Evolutionary conservation across 208 protist genomes (phyloP).

Genomic region (Angomonas deanei): DNA sequence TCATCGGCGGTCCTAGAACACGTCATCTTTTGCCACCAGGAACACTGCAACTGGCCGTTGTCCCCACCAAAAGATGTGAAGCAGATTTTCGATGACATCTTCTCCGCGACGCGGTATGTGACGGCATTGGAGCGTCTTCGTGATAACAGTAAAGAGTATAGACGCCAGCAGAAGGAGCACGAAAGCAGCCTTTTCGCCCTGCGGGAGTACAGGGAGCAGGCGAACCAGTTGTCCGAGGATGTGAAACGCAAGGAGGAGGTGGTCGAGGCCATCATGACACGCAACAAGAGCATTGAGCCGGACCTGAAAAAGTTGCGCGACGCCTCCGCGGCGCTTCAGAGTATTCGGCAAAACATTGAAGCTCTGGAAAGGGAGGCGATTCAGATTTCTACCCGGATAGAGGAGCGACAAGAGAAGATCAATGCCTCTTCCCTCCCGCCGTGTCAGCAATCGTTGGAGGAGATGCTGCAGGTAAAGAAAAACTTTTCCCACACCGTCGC

Average conservation of each 20-base stretch:
- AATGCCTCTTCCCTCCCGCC: constrained; percentile 17
- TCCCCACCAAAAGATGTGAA: constrained; percentile 93
- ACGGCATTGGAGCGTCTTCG: constrained; percentile 82
- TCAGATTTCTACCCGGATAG: constrained; percentile 51
- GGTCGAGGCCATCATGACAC: constrained; percentile 28
- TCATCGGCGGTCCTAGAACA: constrained; percentile 97
- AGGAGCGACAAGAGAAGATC: constrained; percentile 52
- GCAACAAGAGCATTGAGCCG: constrained; percentile 45
- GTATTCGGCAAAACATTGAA: constrained; percentile 51
- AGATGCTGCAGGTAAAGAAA: constrained; percentile 32
- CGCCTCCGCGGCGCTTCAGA: constrained; percentile 37
- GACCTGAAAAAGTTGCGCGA: constrained; percentile 44
- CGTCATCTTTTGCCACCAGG: constrained; percentile 97
- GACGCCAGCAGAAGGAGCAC: constrained; percentile 78
- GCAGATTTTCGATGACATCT: constrained; percentile 99
- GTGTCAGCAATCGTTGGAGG: constrained; percentile 34
- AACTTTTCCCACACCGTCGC: constrained; percentile 30
- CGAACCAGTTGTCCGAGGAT: constrained; percentile 45
- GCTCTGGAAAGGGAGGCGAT: constrained; percentile 47
- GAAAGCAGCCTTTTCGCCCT: constrained; percentile 68
- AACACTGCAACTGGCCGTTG: constrained; percentile 98
- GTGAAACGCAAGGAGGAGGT: constrained; percentile 57
- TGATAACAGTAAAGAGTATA: constrained; percentile 84
- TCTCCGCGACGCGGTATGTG: constrained; percentile 94
- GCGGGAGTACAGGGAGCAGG: constrained; percentile 76